Percentiles rank a stretch among this genome's conserved stretches.
phyloP scores from a whole-genome alignment of 2,329 filamentous ascomycete species.

The Akanthomyces lecanii region DNA sequence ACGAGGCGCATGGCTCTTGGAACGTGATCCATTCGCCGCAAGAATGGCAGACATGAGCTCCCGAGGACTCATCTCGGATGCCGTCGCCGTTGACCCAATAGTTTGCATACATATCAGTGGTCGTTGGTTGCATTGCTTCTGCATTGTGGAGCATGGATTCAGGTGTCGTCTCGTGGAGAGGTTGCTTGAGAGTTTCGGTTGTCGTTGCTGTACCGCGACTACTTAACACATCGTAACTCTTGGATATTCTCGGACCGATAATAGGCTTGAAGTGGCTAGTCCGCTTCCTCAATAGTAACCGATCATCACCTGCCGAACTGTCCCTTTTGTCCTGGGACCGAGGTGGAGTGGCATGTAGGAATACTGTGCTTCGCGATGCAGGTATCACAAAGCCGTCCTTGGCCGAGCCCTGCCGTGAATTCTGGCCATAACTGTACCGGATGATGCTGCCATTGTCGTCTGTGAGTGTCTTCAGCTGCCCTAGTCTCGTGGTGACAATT shows the following conservation, averaged over 20 bases:
- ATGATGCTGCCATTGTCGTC: slow-evolving; percentile 4
- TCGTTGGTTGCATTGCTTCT: not conserved
- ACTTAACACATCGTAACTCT: not conserved
- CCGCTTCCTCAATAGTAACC: not conserved
- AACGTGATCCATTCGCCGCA: slow-evolving; percentile 41
- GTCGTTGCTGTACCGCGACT: not conserved
- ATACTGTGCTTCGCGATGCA: slow-evolving; percentile 15
- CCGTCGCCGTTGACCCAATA: slow-evolving; percentile 11
- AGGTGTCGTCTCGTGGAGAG: not conserved
- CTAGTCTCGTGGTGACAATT: slow-evolving; percentile 6
- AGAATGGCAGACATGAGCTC: slow-evolving; percentile 44
- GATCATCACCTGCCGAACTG: not conserved
- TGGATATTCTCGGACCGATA: not conserved
- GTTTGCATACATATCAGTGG: not conserved
- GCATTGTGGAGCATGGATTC: no score
- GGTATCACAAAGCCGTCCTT: slow-evolving; percentile 19
- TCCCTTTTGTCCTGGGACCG: not conserved
- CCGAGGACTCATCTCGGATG: not conserved
- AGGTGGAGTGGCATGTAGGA: not conserved
- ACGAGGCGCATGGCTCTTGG: slow-evolving; percentile 41
- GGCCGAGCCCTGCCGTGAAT: slow-evolving; percentile 22
- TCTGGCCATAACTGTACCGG: slow-evolving; percentile 17
- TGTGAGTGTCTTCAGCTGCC: slow-evolving; percentile 8
- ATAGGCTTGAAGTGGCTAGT: not conserved
- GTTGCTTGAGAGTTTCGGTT: not conserved